Evolutionary conservation across 371 early-diverging fungal species (phyloP).

Genomic region (Nematocida displodere): DNA sequence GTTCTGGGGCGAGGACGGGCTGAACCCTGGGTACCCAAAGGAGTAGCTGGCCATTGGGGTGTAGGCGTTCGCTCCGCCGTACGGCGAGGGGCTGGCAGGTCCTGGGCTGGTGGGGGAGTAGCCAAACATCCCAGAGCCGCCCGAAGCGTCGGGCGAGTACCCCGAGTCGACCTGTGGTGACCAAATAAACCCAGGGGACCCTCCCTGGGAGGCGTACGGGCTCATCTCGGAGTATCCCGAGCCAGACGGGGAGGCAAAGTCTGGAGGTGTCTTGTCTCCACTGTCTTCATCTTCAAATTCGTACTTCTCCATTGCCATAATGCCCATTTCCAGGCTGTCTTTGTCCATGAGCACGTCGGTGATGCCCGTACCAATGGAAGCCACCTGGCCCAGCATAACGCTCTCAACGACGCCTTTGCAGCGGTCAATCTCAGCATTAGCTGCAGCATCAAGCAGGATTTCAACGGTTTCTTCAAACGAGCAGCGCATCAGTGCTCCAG

Average conservation of each 20-base stretch:
- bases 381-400: slow-evolving; percentile 93
- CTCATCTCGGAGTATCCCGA: background rate
- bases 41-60: too few species aligned
- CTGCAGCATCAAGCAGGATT: slow-evolving; percentile 90
- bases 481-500: slow-evolving; percentile 84
- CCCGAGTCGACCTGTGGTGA: background rate
- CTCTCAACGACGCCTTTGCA: slow-evolving; percentile 92
- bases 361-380: slow-evolving; percentile 90
- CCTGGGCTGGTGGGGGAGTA: background rate
- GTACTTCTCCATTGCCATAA: slow-evolving; percentile 47
- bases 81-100: background rate
- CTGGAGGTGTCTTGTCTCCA: slow-evolving; percentile 33
- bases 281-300: slow-evolving; percentile 55
- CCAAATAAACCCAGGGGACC: background rate
- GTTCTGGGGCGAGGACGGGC: background rate
- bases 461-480: slow-evolving; percentile 99
- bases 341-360: slow-evolving; percentile 71
- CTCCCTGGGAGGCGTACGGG: background rate
- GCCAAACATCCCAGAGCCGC: background rate
- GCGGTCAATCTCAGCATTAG: slow-evolving; percentile 80
- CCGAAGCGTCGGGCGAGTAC: background rate
- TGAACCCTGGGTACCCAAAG: too few species aligned
- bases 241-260: background rate
- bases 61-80: background rate
- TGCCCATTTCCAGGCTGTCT: slow-evolving; percentile 53